Evolutionary conservation across 345 rosid species (phyloP).

Genomic region (Schrenkiella parvula): DNA sequence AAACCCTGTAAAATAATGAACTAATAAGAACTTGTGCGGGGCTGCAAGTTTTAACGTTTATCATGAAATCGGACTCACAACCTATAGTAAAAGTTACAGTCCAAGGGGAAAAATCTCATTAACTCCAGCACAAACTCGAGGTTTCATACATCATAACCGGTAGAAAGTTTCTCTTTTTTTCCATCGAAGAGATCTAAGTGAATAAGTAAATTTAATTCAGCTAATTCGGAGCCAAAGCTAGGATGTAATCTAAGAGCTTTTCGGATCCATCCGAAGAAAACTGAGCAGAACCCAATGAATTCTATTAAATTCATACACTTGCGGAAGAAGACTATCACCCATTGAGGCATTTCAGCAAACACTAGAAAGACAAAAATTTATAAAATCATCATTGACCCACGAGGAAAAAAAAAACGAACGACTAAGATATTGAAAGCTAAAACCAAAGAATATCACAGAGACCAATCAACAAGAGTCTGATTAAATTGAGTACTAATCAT

Average conservation of each 20-base stretch:
- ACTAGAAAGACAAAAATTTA: slow-evolving; percentile 1
- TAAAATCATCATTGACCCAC: background rate
- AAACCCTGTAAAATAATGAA: background rate
- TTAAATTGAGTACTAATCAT: background rate
- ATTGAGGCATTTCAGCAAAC: slow-evolving; percentile 26
- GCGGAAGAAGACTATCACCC: background rate
- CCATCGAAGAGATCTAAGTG: background rate
- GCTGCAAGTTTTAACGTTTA: background rate
- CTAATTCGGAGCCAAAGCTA: background rate
- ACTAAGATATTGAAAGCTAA: background rate
- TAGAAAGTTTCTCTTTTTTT: background rate
- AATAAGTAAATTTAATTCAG: background rate
- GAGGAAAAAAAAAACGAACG: background rate
- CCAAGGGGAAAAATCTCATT: background rate
- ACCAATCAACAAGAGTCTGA: background rate
- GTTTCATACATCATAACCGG: background rate
- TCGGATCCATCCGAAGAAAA: background rate
- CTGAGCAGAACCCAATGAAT: background rate
- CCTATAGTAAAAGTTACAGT: background rate
- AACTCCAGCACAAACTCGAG: background rate
- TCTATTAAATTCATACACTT: background rate
- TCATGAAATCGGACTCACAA: background rate
- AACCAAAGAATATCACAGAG: background rate
- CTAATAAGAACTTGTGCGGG: background rate
- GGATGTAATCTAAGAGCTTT: background rate